Conservation (phyloP, 306 rosid genomes). For the Trichosanthes cucumerina region DNA sequence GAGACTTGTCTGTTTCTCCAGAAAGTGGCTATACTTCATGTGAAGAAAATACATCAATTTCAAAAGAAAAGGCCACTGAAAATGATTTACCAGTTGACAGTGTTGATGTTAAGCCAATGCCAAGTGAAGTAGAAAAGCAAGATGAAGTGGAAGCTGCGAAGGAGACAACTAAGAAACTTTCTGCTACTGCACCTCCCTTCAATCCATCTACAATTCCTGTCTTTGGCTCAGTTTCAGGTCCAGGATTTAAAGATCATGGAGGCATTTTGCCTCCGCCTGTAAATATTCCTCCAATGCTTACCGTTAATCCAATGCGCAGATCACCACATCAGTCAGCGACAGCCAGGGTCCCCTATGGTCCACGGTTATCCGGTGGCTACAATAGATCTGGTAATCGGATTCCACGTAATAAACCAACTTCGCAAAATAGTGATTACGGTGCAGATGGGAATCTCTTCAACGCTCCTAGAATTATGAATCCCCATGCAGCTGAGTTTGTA, state of each 20-base stretch:
- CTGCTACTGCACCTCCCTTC: conserved; percentile 95
- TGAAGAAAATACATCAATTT: conserved; percentile 19
- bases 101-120: conserved; percentile 19
- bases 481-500: conserved; percentile 91
- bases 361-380: conserved; percentile 80
- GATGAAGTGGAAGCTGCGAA: conserved; percentile 62
- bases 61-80: conserved; percentile 18
- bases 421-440: conserved; percentile 42
- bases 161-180: conserved; percentile 85
- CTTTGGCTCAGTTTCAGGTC: conserved; percentile 68
- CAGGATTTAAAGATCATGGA: conserved; percentile 70
- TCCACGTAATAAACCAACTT: conserved; percentile 56
- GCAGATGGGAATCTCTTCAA: conserved; percentile 60
- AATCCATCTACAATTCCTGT: conserved; percentile 77
- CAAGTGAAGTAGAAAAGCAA: conserved; percentile 52
- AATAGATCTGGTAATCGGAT: conserved; percentile 69
- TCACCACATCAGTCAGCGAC: conserved; percentile 98
- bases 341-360: conserved; percentile 93
- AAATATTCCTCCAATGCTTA: conserved; percentile 73
- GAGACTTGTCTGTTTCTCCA: conserved; percentile 15
- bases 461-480: conserved; percentile 82
- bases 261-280: conserved; percentile 96
- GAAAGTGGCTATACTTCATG: conserved; percentile 23
- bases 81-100: conserved; percentile 32
- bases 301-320: conserved; percentile 68